These are phyloP conservation scores for Calcarisporium arbuscula DNA, from an alignment of 2,329 filamentous ascomycete species.

Conservation along the genomic window DNA sequence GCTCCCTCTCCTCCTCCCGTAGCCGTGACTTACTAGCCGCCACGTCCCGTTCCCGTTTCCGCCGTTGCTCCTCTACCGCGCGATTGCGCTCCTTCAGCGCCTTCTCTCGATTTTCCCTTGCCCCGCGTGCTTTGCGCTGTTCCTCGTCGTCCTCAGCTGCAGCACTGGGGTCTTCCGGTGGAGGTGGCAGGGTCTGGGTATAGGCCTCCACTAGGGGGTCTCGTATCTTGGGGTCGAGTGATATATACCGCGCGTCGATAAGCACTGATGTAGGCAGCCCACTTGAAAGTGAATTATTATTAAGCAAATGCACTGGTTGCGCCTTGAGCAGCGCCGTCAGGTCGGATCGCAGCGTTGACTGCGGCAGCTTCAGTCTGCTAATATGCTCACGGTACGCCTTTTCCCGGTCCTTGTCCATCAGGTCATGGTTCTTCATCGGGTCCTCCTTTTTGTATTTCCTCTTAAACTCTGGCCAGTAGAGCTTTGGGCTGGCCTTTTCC, in stretches of 20 bases:
- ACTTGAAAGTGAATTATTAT: conserved; percentile 49
- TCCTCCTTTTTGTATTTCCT: conserved; percentile 80
- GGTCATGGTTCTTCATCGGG: conserved; percentile 67
- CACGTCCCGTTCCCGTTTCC: conserved; percentile 51
- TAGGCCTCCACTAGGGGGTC: conserved; percentile 62
- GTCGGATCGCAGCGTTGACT: conserved; percentile 62
- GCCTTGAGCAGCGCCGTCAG: conserved; percentile 58
- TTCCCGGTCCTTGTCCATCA: conserved; percentile 72
- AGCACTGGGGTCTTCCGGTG: conserved; percentile 37
- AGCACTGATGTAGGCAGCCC: conserved; percentile 57
- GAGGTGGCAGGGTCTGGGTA: conserved; percentile 55
- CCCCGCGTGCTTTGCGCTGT: conserved; percentile 40
- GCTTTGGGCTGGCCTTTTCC: conserved; percentile 75
- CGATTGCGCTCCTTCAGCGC: conserved; percentile 61
- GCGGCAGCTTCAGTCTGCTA: conserved; percentile 58
- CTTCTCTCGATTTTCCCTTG: conserved; percentile 53
- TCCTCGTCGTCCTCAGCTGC: conserved; percentile 45
- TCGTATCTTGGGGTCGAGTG: conserved; percentile 53
- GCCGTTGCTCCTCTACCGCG: conserved; percentile 57
- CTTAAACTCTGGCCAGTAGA: conserved; percentile 97
- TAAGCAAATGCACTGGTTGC: conserved; percentile 51
- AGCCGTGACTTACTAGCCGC: conserved; percentile 55
- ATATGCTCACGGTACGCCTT: conserved; percentile 74
- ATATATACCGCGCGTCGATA: conserved; percentile 63
- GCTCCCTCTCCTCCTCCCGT: conserved; percentile 60